Evolutionary conservation across 1,139 yeast species (phyloP).

Genomic region (Yamadazyma atmosphaerica): DNA sequence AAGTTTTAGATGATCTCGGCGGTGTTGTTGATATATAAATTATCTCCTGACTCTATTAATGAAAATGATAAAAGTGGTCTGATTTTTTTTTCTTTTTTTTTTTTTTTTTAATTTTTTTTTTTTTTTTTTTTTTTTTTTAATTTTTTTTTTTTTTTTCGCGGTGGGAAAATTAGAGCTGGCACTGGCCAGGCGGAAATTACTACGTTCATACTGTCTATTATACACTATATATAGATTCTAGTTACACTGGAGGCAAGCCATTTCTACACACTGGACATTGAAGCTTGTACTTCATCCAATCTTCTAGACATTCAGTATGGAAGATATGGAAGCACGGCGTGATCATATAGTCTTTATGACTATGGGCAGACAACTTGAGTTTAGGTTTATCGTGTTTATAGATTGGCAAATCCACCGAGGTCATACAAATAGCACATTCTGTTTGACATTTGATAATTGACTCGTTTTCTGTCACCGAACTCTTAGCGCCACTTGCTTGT

Average conservation of each 20-base stretch:
- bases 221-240: no score
- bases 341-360: constrained; percentile 66
- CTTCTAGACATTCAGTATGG: constrained; percentile 83
- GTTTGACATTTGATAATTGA: constrained; percentile 32
- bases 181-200: no score
- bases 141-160: no score
- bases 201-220: no score
- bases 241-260: constrained; percentile 65
- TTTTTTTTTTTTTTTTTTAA: no score
- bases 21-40: no score
- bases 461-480: no score
- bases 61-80: constrained; percentile 1
- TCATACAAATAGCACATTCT: constrained; percentile 93
- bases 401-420: constrained; percentile 63
- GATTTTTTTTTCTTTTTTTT: not conserved
- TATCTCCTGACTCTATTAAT: no score
- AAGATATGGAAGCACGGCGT: constrained; percentile 92
- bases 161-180: no score
- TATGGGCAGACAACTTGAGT: constrained; percentile 17
- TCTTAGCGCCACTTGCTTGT: no score
- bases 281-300: constrained; percentile 90
- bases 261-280: constrained; percentile 95
- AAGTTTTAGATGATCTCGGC: no score
- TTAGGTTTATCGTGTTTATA: constrained; percentile 18
- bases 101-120: no score